phyloP scores from a whole-genome alignment of 2,329 filamentous ascomycete genomes.

The Alternaria alternata region DNA sequence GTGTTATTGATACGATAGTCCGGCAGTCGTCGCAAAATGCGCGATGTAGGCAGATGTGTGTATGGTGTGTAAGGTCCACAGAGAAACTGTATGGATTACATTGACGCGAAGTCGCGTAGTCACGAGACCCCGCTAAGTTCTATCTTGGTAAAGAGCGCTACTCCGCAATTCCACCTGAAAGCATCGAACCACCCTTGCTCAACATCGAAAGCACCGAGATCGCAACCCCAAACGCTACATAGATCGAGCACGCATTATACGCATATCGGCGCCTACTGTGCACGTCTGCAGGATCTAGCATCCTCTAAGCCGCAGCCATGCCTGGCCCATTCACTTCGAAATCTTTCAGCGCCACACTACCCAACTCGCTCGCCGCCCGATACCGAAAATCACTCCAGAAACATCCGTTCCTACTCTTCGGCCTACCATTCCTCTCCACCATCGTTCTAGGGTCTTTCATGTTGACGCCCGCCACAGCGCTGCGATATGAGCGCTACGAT shows the following conservation, averaged over 20 bases:
- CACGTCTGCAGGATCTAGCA: background rate
- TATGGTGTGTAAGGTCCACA: background rate
- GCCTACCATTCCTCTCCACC: conserved; percentile 87
- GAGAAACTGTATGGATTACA: conserved; percentile 9
- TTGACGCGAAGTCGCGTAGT: conserved; percentile 32
- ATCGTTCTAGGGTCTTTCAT: conserved; percentile 94
- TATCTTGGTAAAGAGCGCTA: conserved; percentile 18
- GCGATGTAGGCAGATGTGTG: background rate
- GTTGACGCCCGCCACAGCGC: conserved; percentile 89
- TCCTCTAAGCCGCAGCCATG: conserved; percentile 22
- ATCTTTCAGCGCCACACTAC: conserved; percentile 64
- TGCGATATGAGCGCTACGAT: conserved; percentile 93
- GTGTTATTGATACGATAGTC: background rate
- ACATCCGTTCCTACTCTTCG: conserved; percentile 91
- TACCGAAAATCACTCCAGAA: conserved; percentile 79
- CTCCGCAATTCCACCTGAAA: conserved; percentile 12
- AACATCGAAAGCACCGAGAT: background rate
- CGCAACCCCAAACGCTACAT: background rate
- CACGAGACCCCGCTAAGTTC: conserved; percentile 35
- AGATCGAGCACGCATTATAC: background rate
- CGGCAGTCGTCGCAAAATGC: background rate
- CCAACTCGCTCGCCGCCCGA: conserved; percentile 71
- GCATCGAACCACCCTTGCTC: conserved; percentile 11
- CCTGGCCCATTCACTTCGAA: conserved; percentile 69
- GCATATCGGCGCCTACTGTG: background rate